Conservation (phyloP, 2,329 filamentous ascomycete species). For the Scedosporium dehoogii region DNA sequence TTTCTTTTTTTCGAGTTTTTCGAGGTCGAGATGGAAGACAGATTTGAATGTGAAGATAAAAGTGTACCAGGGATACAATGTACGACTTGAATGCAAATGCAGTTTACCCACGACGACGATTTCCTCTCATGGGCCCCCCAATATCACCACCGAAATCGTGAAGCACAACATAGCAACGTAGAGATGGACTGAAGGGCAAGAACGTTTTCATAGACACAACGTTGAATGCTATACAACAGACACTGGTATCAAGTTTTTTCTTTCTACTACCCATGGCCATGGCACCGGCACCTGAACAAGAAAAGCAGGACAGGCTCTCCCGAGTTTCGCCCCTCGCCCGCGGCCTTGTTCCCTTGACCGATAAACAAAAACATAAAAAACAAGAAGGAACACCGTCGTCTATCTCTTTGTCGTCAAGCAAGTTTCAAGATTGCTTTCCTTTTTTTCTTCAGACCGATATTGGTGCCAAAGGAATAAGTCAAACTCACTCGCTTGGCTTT, state of each 20-base stretch:
- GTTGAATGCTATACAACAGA: constrained; percentile 9
- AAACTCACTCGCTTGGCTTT: too few species aligned
- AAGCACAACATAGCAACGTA: too few species aligned
- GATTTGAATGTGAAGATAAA: neutral
- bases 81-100: neutral
- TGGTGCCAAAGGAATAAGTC: too few species aligned
- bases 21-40: neutral
- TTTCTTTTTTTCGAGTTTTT: neutral
- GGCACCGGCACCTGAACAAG: neutral
- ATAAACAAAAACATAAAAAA: constrained; percentile 7
- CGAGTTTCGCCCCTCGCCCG: neutral
- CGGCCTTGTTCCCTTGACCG: neutral
- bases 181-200: neutral
- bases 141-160: too few species aligned
- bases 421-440: too few species aligned
- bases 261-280: neutral
- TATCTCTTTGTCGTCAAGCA: too few species aligned
- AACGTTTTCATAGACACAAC: constrained; percentile 7
- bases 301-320: neutral
- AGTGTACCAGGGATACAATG: constrained; percentile 5
- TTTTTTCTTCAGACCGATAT: too few species aligned
- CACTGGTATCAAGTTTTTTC: neutral
- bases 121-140: too few species aligned
- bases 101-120: too few species aligned
- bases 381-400: neutral